Conservation (phyloP, 2,329 filamentous ascomycete species). For the Colletotrichum graminicola region DNA sequence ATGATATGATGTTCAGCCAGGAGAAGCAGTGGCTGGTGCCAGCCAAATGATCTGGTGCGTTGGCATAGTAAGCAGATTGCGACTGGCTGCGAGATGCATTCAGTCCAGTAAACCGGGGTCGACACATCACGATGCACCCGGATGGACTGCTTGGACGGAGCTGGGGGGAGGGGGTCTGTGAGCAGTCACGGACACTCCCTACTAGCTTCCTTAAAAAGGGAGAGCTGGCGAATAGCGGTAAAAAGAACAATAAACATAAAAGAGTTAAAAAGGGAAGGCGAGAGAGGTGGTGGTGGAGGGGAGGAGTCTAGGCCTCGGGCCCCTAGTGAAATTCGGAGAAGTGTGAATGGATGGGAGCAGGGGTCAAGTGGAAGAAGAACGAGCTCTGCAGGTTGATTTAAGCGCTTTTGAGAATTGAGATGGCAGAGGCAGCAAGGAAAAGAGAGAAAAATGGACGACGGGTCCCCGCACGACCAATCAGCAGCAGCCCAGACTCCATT, state of each 20-base stretch:
- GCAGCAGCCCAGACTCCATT: constrained; percentile 6
- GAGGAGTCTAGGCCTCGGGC: constrained; percentile 13
- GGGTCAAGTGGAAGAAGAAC: constrained; percentile 12
- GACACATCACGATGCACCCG: constrained; percentile 8
- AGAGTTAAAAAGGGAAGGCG: background rate
- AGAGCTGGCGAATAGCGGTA: background rate
- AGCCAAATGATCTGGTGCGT: background rate
- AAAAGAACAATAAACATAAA: too few species aligned
- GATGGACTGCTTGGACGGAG: background rate
- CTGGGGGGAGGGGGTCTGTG: background rate
- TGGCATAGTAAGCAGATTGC: background rate
- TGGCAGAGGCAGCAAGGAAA: constrained; percentile 36
- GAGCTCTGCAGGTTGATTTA: constrained; percentile 23
- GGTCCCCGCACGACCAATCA: constrained; percentile 28
- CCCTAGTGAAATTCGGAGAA: constrained; percentile 19
- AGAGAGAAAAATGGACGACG: constrained; percentile 12
- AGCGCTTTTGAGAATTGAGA: constrained; percentile 34
- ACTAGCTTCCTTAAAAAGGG: background rate
- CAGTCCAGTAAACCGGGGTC: constrained; percentile 5
- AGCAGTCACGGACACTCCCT: background rate
- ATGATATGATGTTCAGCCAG: background rate
- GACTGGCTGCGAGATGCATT: background rate
- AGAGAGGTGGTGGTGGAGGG: background rate
- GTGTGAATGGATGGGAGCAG: background rate
- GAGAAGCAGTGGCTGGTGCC: constrained; percentile 1